These are phyloP conservation scores for Scutellospora calospora DNA, from an alignment of 371 early-diverging fungal species.

Conservation along the genomic window DNA sequence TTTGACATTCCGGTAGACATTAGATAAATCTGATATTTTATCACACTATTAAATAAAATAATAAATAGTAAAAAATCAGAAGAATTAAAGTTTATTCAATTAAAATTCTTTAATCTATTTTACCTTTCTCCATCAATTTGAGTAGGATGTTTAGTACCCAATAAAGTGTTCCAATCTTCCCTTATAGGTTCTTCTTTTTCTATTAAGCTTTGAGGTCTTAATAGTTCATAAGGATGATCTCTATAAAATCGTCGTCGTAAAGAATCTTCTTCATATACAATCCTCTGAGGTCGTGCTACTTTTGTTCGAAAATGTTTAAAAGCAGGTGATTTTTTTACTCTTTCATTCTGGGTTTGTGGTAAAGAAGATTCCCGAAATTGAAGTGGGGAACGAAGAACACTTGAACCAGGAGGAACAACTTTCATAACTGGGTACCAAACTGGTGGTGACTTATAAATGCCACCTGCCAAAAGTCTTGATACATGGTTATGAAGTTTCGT, in stretches of 20 bases:
- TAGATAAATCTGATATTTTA: conserved; percentile 80
- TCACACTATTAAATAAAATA: conserved; percentile 60
- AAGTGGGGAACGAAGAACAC: conserved; percentile 63
- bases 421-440: conserved; percentile 72
- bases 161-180: conserved; percentile 2
- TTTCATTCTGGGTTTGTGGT: conserved; percentile 47
- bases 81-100: not conserved
- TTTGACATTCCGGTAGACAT: conserved; percentile 71
- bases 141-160: conserved; percentile 55
- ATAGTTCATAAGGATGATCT: conserved; percentile 89
- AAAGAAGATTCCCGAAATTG: conserved; percentile 12
- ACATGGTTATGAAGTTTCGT: conserved; percentile 56
- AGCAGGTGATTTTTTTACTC: conserved; percentile 54
- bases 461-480: conserved; percentile 61
- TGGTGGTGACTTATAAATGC: conserved; percentile 63
- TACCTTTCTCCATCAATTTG: conserved; percentile 76
- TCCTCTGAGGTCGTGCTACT: conserved; percentile 68
- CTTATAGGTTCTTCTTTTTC: conserved; percentile 57
- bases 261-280: conserved; percentile 89
- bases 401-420: conserved; percentile 68
- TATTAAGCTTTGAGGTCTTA: conserved; percentile 70
- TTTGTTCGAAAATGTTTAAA: conserved; percentile 65
- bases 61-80: conserved; percentile 5
- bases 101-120: conserved; percentile 35
- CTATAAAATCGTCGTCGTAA: conserved; percentile 84